phyloP scores from a whole-genome alignment of 352 stramenopile genomes.

The Hyaloperonospora brassicae region DNA sequence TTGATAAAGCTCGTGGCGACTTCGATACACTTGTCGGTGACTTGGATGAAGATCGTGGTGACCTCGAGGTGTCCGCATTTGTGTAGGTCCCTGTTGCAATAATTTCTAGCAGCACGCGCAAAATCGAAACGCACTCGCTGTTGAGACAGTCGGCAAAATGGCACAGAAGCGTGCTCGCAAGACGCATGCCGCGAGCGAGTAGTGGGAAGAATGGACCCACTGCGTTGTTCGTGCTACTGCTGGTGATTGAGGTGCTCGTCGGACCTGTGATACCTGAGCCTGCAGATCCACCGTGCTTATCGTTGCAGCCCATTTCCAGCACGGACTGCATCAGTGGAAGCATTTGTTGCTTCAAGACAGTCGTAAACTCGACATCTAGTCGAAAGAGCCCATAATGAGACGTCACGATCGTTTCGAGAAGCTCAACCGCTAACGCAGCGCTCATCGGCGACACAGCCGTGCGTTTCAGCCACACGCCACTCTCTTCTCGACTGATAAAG shows the following conservation, averaged over 20 bases:
- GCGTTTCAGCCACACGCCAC: slow-evolving; percentile 78
- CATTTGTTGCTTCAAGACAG: slow-evolving; percentile 77
- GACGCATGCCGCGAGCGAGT: slow-evolving; percentile 74
- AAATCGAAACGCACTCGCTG: slow-evolving; percentile 55
- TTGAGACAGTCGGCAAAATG: slow-evolving; percentile 67
- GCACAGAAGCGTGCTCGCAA: slow-evolving; percentile 64
- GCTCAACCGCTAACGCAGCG: slow-evolving; percentile 63
- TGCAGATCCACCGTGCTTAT: slow-evolving; percentile 29
- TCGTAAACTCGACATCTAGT: slow-evolving; percentile 63
- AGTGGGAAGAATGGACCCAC: slow-evolving; percentile 63
- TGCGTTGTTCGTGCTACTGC: slow-evolving; percentile 22
- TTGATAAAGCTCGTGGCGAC: not conserved
- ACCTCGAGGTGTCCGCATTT: slow-evolving; percentile 42
- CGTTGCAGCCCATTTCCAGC: slow-evolving; percentile 58
- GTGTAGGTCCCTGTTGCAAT: slow-evolving; percentile 70
- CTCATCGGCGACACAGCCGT: slow-evolving; percentile 69
- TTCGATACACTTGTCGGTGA: slow-evolving; percentile 4
- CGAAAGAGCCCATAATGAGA: slow-evolving; percentile 59
- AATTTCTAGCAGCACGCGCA: slow-evolving; percentile 63
- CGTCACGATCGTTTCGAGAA: slow-evolving; percentile 68
- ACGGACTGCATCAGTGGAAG: slow-evolving; percentile 60
- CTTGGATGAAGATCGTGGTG: slow-evolving; percentile 39
- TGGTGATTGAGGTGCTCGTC: slow-evolving; percentile 29
- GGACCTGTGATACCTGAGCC: slow-evolving; percentile 29
- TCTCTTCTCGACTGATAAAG: slow-evolving; percentile 80